Evolutionary conservation across 2,329 filamentous ascomycete genomes (phyloP).

Genomic region (Hortaea sp.): DNA sequence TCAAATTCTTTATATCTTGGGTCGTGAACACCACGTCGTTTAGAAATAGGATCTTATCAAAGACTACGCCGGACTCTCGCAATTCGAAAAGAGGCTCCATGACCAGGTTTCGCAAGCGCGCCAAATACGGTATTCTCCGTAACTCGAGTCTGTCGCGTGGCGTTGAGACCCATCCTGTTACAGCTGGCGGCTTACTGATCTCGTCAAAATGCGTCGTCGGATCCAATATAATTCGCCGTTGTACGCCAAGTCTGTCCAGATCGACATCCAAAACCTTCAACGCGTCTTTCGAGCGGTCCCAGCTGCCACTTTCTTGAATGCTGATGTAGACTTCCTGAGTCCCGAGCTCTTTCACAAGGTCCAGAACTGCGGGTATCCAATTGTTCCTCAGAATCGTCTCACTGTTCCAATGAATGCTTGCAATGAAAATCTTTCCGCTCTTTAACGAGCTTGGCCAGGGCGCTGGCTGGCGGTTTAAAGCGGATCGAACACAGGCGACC

Average conservation of each 20-base stretch:
- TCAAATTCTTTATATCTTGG: constrained; percentile 45
- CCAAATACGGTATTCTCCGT: constrained; percentile 59
- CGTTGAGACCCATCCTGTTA: constrained; percentile 55
- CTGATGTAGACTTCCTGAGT: constrained; percentile 57
- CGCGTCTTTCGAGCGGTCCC: too few relatives aligned
- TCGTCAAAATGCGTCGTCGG: constrained; percentile 48
- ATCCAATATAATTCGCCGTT: constrained; percentile 47
- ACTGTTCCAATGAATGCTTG: constrained; percentile 59
- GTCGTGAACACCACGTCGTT: constrained; percentile 53
- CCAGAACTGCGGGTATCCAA: too few relatives aligned
- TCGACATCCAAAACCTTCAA: constrained; percentile 47
- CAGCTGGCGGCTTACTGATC: constrained; percentile 38
- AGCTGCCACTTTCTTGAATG: constrained; percentile 59
- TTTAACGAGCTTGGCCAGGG: constrained; percentile 8
- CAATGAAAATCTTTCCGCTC: constrained; percentile 50
- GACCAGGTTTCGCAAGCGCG: constrained; percentile 53
- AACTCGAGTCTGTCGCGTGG: constrained; percentile 20
- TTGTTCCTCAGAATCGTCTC: too few relatives aligned
- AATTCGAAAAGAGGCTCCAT: constrained; percentile 49
- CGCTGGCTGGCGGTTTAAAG: constrained; percentile 8
- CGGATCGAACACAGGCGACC: constrained; percentile 11
- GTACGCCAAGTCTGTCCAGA: constrained; percentile 44
- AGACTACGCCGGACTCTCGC: constrained; percentile 38
- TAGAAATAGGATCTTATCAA: constrained; percentile 52
- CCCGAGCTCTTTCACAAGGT: constrained; percentile 48